Evolutionary conservation across 345 rosid species (phyloP).

Genomic region (Ailanthus altissimus): DNA sequence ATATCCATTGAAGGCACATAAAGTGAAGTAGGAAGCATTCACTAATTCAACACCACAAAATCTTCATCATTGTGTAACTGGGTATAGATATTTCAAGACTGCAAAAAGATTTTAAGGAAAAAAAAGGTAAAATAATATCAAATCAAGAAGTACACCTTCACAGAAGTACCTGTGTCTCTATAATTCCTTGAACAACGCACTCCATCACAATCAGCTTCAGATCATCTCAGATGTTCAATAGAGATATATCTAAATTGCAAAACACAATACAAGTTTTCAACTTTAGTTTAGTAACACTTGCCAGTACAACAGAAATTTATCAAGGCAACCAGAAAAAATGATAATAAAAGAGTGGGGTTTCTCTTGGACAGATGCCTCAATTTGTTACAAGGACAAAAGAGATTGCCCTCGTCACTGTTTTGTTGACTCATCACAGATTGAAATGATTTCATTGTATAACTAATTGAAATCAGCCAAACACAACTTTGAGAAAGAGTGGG

Average conservation of each 20-base stretch:
- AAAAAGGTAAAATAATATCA: neutral
- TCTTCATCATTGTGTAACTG: neutral
- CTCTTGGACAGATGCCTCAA: neutral
- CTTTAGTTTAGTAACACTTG: neutral
- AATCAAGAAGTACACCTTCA: neutral
- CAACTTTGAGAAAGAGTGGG: neutral
- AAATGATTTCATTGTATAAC: neutral
- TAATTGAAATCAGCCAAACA: neutral
- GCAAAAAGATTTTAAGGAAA: neutral
- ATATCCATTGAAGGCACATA: neutral
- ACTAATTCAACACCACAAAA: neutral
- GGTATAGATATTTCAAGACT: neutral
- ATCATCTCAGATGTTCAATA: neutral
- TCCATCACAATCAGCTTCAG: conserved; percentile 45
- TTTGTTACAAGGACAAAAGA: neutral
- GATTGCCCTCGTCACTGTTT: neutral
- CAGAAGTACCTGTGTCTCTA: conserved; percentile 60
- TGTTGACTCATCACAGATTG: neutral
- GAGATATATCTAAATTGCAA: neutral
- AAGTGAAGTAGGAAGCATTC: neutral
- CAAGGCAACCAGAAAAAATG: neutral
- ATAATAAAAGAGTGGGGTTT: neutral
- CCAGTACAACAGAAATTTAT: neutral
- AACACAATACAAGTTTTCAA: neutral
- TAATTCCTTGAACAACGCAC: conserved; percentile 77